These are phyloP conservation scores for Clathrospora elynae DNA, from an alignment of 2,329 filamentous ascomycete genomes.

Conservation along the genomic window DNA sequence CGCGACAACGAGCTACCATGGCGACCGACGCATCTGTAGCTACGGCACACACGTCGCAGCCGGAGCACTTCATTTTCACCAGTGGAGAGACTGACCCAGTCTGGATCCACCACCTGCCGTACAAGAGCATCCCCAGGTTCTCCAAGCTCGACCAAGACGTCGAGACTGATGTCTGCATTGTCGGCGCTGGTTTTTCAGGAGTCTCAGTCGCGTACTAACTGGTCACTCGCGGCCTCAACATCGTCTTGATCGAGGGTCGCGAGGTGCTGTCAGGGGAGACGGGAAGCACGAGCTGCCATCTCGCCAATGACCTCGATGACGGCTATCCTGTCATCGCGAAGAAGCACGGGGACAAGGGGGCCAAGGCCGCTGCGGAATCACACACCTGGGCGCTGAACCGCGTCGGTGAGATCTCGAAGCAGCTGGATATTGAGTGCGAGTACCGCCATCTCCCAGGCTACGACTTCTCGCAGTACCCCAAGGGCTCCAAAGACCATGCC, in stretches of 20 bases:
- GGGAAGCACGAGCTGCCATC: slow-evolving; percentile 60
- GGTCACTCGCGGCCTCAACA: slow-evolving; percentile 56
- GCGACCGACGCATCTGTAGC: slow-evolving; percentile 15
- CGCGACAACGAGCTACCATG: slow-evolving; percentile 19
- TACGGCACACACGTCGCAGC: slow-evolving; percentile 19
- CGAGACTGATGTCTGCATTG: slow-evolving; percentile 56
- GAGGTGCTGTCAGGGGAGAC: slow-evolving; percentile 61
- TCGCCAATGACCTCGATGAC: slow-evolving; percentile 61
- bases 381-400: slow-evolving; percentile 60
- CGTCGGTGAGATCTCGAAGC: slow-evolving; percentile 56
- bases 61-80: slow-evolving; percentile 51
- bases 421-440: slow-evolving; percentile 62
- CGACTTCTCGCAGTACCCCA: slow-evolving; percentile 57
- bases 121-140: slow-evolving; percentile 53
- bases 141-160: slow-evolving; percentile 51
- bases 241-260: slow-evolving; percentile 60
- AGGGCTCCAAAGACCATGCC: slow-evolving; percentile 51
- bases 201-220: slow-evolving; percentile 61
- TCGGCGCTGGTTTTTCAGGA: slow-evolving; percentile 61
- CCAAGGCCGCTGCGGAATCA: slow-evolving; percentile 58
- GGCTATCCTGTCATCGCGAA: slow-evolving; percentile 58
- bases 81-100: slow-evolving; percentile 59
- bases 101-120: slow-evolving; percentile 59
- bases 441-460: slow-evolving; percentile 59
- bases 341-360: slow-evolving; percentile 59